Conservation (phyloP, 345 rosid genomes). For the thale cress (Arabidopsis thaliana) region TAIR10.1 NC_003076.8:22952001-22952500, state of each 20-base stretch:
- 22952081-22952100: conserved; percentile 97
- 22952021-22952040: conserved; percentile 84
- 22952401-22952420: conserved; percentile 90
- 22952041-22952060: conserved; percentile 94
- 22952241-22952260: neutral
- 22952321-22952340: neutral
- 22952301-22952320: neutral
- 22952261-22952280: conserved; percentile 23
- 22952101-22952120: conserved; percentile 65
- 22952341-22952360: conserved; percentile 34
- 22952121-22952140: conserved; percentile 46
- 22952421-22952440: conserved; percentile 83
- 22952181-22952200: neutral
- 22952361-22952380: conserved; percentile 92
- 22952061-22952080: conserved; percentile 96
- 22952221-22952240: conserved; percentile 39
- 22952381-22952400: conserved; percentile 84
- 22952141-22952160: neutral
- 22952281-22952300: neutral
- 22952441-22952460: conserved; percentile 78
- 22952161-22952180: conserved; percentile 25
- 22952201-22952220: conserved; percentile 7
- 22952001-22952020: conserved; percentile 90
- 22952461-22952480: conserved; percentile 66
- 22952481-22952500: conserved; percentile 58